Base-by-base conservation (phyloP, 2,329 filamentous ascomycete genomes). In the Mycosphaerella sp. region DNA sequence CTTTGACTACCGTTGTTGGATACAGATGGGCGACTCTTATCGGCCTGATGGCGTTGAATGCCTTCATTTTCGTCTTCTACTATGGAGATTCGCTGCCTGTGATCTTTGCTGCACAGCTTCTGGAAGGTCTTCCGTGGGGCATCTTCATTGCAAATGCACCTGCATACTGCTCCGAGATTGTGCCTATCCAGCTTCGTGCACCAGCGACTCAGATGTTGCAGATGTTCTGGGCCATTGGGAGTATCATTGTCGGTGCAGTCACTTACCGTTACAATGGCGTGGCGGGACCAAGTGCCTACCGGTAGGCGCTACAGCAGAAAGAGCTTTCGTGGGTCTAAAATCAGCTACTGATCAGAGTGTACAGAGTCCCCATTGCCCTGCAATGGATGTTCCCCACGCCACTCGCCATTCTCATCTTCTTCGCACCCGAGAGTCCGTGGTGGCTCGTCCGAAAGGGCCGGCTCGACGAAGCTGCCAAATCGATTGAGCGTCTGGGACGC, bases 101-200 rank as follows among this genome's bases (percentile, higher is more conserved):
- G 49, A 68, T 77, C 48, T 76, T 82, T 62, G 73, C 73, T 4
- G 72, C 76, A 38, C 81, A 84, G 71, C 69, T 81, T 51, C 73
- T 84, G 45, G 80, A 83, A 67, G 82, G 82, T 56, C 64, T 85
- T 4, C 82, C 82, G 2, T 85, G 82, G 82, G 82, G 82, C 26
- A 78, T 85, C 63, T 85, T 85, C 67, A 82, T 83, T 60, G 80
- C 81, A 65, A 83, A 83, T 65, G 76, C 81, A 4, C 82, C 82
- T 0, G 81, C 82, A 6, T 85, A 84, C 72, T 80, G 76, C 68
- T 71, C 70, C 63, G 82, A 85, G 66, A 81, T 85, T 53, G 79
- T 82, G 2, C 81, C 81, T 1, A 74, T 84, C 49, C 71, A 71
- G 63, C 69, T 85, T 51, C 70, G 81, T 66, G 81, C 77, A 50